Conservation (phyloP, 345 rosid genomes). For the Lepidium africanum region DNA sequence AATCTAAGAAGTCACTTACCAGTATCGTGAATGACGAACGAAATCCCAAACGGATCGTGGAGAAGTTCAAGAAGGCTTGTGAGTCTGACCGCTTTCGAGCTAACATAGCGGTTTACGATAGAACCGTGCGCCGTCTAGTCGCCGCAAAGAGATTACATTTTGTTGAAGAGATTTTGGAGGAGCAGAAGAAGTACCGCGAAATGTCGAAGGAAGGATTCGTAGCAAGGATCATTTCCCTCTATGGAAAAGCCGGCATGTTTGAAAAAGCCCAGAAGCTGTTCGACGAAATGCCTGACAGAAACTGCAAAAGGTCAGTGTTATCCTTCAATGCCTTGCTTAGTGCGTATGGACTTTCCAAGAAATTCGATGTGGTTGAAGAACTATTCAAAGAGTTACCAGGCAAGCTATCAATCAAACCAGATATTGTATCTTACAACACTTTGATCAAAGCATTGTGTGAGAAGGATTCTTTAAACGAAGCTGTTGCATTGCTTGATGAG, state of each 20-base stretch:
- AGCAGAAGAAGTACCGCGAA: slow-evolving; percentile 57
- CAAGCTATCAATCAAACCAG: slow-evolving; percentile 40
- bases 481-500: slow-evolving; percentile 36
- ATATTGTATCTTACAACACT: slow-evolving; percentile 49
- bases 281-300: slow-evolving; percentile 64
- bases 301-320: slow-evolving; percentile 42
- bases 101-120: slow-evolving; percentile 38
- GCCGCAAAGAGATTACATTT: slow-evolving; percentile 31
- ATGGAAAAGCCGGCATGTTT: slow-evolving; percentile 51
- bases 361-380: slow-evolving; percentile 34
- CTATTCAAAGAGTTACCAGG: slow-evolving; percentile 40
- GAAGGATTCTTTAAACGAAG: slow-evolving; percentile 40
- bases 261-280: slow-evolving; percentile 63
- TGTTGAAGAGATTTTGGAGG: slow-evolving; percentile 56
- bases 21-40: slow-evolving; percentile 39
- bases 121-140: slow-evolving; percentile 57
- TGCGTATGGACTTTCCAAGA: slow-evolving; percentile 44
- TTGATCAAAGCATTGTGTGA: slow-evolving; percentile 54
- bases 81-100: slow-evolving; percentile 49
- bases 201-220: slow-evolving; percentile 51
- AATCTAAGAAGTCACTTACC: slow-evolving; percentile 11
- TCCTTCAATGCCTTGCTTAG: slow-evolving; percentile 64
- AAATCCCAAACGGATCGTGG: slow-evolving; percentile 43
- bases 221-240: slow-evolving; percentile 39
- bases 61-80: slow-evolving; percentile 55